Conservation (phyloP, 148 eudicot genomes). For the Cornus controversa region DNA sequence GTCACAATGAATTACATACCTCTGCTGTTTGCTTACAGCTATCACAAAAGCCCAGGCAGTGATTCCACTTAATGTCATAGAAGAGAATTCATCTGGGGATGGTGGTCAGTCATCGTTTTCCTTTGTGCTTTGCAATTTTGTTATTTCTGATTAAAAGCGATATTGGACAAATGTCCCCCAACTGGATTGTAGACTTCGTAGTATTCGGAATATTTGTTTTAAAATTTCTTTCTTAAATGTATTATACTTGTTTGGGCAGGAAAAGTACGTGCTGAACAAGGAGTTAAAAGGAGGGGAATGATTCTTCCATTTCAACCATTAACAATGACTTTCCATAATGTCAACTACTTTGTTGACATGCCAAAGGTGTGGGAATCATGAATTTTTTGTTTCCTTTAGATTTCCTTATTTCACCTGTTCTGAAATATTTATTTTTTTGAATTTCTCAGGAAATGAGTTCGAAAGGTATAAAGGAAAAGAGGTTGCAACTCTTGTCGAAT, state of each 20-base stretch:
- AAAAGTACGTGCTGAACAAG: constrained; percentile 9
- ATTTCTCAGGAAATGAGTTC: constrained; percentile 63
- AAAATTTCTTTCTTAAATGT: neutral
- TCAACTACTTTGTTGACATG: constrained; percentile 90
- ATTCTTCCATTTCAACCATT: constrained; percentile 91
- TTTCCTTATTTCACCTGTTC: neutral
- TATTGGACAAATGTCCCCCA: neutral
- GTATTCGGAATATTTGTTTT: neutral
- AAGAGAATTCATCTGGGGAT: constrained; percentile 17
- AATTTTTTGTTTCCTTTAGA: neutral
- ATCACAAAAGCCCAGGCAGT: constrained; percentile 50
- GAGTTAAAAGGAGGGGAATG: constrained; percentile 67
- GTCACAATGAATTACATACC: neutral
- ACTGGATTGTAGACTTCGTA: neutral
- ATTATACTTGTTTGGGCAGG: constrained; percentile 26
- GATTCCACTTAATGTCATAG: constrained; percentile 28
- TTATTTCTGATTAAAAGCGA: neutral
- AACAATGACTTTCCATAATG: constrained; percentile 79
- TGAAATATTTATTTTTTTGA: neutral
- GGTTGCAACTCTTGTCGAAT: constrained; percentile 65
- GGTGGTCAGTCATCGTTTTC: constrained; percentile 28
- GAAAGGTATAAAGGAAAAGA: constrained; percentile 64
- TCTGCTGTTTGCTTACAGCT: constrained; percentile 43
- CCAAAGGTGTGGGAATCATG: constrained; percentile 54
- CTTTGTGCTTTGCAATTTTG: neutral